Base-by-base conservation (phyloP, 2,329 filamentous ascomycete genomes). In the Botrytis cinerea region DNA sequence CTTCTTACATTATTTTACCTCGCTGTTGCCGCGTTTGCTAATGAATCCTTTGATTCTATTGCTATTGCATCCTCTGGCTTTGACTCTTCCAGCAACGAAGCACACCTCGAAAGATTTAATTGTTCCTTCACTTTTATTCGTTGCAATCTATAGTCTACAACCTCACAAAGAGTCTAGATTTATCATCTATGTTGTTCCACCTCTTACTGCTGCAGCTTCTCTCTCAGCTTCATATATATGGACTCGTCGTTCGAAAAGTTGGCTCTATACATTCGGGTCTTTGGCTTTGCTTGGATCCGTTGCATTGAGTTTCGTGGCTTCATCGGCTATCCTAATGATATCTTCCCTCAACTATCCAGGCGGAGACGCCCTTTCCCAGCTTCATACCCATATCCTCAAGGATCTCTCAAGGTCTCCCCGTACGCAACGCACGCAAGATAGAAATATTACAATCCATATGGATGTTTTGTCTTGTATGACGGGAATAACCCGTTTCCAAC, bases 141-240 rank as follows among this genome's bases (percentile, higher is more conserved):
- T 97, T 32, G 87, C 87, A 7, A 82, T 97, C 61, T 98, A 97
- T 85, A 97, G 94, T 76, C 78, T 94, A 69, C 92, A 97, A 75
- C 95, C 95, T 0, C 96, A 99, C 84, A 99, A 99, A 81, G 96
- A 99, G 84, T 92, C 94, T 81, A 92, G 96, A 28, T 99, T 99
- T 85, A 91, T 99, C 78, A 90, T 98, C 79, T 98, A 98, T 83
- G 87, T 90, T 70, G 86, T 97, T 38, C 96, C 96, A 0, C 87
- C 91, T 0, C 84, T 98, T 45, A 97, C 95, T 0, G 92, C 91
- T 18, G 88, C 91, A 4, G 91, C 94, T 0, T 91, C 93, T 4
- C 86, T 93, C 7, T 91, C 90, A 32, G 93, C 94, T 22, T 88
- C 89, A 73, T 91, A 90, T 82, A 84, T 97, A 76, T 92, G 89